Evolutionary conservation across 257 asterid species (phyloP), one percentile per base, ranked within the genome.

Genomic region (Solanum pennellii): DNA sequence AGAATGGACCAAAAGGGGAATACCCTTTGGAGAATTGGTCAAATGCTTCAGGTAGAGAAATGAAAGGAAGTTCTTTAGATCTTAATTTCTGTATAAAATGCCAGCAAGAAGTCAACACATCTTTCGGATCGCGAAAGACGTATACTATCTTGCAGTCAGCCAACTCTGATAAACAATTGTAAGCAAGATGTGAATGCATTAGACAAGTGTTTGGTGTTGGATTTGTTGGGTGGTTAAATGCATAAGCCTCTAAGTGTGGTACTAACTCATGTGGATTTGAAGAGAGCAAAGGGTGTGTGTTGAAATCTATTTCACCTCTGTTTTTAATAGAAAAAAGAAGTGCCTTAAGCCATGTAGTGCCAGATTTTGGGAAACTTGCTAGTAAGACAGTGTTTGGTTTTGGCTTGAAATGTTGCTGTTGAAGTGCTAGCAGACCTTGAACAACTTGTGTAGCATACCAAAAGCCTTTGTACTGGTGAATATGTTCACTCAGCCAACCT

Each of bases 91-190:
- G 90, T 37, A 88, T 59, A 9, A 91, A 92, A 69, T 93, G 93
- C 94, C 96, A 93, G 6, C 86, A 86, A 1, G 94, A 92, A 31
- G 89, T 71, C 9, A 93, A 82, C 21, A 93, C 93, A 77, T 93
- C 96, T 37, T 92, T 93, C 5, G 92, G 94, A 23, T 90, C 87
- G 8, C 87, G 90, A 84, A 76, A 84, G 35, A 82, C 82, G 16
- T 90, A 90, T 7, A 90, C 83, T 23, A 90, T 82, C 9, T 89
- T 84, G 69, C 90, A 90, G 15, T 88, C 86, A 5, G 66, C 11
- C 65, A 56, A 71, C 7, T 88, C 76, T 42, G 91, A 86, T 47
- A 89, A 60, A 7, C 79, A 87, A 44, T 23, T 25, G 49, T 25
- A 89, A 27, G 90, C 59, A 37, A 88, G 79, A 88, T 89, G 91